phyloP scores from a whole-genome alignment of 306 rosid genomes.

The Cucurbita pepo region DNA sequence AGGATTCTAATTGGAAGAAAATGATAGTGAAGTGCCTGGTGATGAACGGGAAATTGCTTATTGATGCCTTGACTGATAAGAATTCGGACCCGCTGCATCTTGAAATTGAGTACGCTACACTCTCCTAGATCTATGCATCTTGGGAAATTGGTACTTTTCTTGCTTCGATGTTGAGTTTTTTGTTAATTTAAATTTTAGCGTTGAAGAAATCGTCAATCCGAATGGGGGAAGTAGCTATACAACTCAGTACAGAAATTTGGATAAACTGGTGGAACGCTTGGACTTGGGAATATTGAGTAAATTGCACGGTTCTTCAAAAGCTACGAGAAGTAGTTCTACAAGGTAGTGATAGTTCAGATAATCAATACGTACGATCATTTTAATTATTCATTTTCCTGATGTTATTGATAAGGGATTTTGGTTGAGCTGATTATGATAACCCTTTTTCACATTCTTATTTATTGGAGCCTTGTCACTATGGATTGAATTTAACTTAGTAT shows the following conservation, averaged over 20 bases:
- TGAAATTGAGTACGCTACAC: constrained; percentile 37
- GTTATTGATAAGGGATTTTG: background rate
- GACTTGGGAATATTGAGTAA: background rate
- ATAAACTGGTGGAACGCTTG: constrained; percentile 38
- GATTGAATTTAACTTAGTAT: background rate
- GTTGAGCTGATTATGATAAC: background rate
- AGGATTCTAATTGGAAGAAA: constrained; percentile 35
- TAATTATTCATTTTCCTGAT: background rate
- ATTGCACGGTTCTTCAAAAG: constrained; percentile 12
- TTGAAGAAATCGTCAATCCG: constrained; percentile 40
- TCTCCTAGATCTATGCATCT: background rate
- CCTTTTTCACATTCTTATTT: background rate
- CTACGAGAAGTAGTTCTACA: constrained; percentile 7
- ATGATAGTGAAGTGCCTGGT: constrained; percentile 72
- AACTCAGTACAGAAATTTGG: constrained; percentile 59
- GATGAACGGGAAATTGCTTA: constrained; percentile 41
- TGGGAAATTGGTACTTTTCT: background rate
- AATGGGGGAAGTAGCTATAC: constrained; percentile 44
- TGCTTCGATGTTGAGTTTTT: background rate
- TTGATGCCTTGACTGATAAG: constrained; percentile 45
- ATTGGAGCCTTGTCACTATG: background rate
- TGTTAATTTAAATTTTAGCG: constrained; percentile 21
- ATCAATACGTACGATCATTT: background rate
- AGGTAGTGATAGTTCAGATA: background rate
- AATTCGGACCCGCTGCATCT: constrained; percentile 43